A percentile compares a stretch with the other conserved stretches of the same genome.
phyloP scores from a whole-genome alignment of 352 stramenopile genomes.

The Nothophytophthora sp. region DNA sequence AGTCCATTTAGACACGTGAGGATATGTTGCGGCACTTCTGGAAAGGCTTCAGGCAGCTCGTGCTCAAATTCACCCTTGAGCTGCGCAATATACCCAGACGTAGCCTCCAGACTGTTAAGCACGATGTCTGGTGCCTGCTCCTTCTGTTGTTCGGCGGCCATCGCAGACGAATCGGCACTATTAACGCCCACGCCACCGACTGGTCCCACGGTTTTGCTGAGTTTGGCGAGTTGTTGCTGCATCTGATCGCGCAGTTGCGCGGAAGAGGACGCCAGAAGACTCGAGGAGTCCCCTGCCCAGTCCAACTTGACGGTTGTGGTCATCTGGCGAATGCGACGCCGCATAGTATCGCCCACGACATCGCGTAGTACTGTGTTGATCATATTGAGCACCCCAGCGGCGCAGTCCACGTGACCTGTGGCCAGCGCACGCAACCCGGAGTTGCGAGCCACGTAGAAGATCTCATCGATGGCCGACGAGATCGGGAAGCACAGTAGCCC shows the following conservation, averaged over 20 bases:
- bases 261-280: slow-evolving; percentile 48
- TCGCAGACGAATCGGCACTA: slow-evolving; percentile 8
- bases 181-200: slow-evolving; percentile 18
- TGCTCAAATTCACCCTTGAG: slow-evolving; percentile 76
- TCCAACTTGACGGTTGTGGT: slow-evolving; percentile 63
- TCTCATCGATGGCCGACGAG: slow-evolving; percentile 85
- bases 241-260: slow-evolving; percentile 86
- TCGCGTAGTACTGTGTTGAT: slow-evolving; percentile 85
- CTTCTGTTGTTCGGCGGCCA: slow-evolving; percentile 42
- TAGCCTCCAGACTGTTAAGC: slow-evolving; percentile 83
- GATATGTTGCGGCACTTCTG: slow-evolving; percentile 73
- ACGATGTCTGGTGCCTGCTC: slow-evolving; percentile 73
- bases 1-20: slow-evolving; percentile 69
- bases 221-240: slow-evolving; percentile 83
- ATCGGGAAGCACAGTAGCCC: slow-evolving; percentile 64
- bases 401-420: slow-evolving; percentile 82
- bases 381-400: slow-evolving; percentile 83
- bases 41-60: slow-evolving; percentile 72
- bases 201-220: slow-evolving; percentile 82
- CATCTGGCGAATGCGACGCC: slow-evolving; percentile 76
- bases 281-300: slow-evolving; percentile 36
- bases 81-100: slow-evolving; percentile 77
- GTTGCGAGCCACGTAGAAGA: slow-evolving; percentile 87
- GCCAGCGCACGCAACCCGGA: slow-evolving; percentile 78
- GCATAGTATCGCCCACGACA: slow-evolving; percentile 79